Evolutionary conservation across 305 asterid species (phyloP).

Genomic region (Fraxinus dipetala): DNA sequence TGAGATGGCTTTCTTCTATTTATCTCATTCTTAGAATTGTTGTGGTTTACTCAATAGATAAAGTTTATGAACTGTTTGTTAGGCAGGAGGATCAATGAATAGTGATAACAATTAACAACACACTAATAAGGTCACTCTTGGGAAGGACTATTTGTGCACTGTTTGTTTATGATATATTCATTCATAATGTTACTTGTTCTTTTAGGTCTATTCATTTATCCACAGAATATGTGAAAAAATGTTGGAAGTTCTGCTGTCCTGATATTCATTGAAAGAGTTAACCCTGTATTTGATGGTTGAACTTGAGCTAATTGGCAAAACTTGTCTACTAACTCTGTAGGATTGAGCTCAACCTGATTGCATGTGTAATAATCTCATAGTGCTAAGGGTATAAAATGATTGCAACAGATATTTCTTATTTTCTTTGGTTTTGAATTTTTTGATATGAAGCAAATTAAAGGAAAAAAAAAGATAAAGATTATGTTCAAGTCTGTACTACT

Average conservation of each 20-base stretch:
- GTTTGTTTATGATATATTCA: background rate
- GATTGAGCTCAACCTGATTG: background rate
- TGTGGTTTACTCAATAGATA: background rate
- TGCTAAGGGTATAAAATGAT: background rate
- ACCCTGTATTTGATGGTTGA: slow-evolving; percentile 1
- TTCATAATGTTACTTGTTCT: background rate
- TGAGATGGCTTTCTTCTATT: background rate
- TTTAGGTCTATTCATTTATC: slow-evolving; percentile 12
- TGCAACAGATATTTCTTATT: background rate
- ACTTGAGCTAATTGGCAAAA: background rate
- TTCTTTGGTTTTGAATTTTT: background rate
- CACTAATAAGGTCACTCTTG: background rate
- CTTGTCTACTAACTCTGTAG: slow-evolving; percentile 1
- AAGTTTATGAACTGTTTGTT: background rate
- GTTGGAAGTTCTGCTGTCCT: background rate
- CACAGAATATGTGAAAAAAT: slow-evolving; percentile 13
- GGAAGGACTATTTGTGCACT: background rate
- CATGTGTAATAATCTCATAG: background rate
- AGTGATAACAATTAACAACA: background rate
- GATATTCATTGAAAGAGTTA: background rate
- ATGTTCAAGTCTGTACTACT: background rate
- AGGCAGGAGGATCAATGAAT: background rate
- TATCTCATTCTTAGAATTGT: background rate
- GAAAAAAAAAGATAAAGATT: background rate
- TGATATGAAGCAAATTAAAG: background rate